Evolutionary conservation across 495 filamentous ascomycete genomes (phyloP).

Genomic region (Penicillium atrosanguineum): DNA sequence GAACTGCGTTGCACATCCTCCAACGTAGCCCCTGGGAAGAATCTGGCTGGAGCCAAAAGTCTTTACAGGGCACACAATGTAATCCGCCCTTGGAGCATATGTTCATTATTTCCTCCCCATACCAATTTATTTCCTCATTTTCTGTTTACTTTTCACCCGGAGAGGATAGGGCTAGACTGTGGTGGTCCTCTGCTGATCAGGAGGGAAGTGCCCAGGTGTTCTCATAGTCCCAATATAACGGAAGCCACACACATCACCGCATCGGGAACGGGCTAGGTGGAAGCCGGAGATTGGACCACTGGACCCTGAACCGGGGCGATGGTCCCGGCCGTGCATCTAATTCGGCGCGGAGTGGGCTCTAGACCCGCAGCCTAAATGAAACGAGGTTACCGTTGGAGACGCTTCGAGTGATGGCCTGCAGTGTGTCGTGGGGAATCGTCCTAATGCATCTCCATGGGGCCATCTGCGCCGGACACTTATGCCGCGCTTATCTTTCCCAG

Average conservation of each 20-base stretch:
- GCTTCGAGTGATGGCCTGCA: background rate
- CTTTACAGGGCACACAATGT: slow-evolving; percentile 4
- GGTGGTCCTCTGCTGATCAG: background rate
- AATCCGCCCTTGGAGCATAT: background rate
- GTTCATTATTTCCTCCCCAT: slow-evolving; percentile 4
- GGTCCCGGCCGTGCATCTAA: background rate
- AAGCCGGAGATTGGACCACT: background rate
- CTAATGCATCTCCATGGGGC: background rate
- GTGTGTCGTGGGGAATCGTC: background rate
- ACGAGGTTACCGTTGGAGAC: background rate
- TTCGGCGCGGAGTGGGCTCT: background rate
- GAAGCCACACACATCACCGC: background rate
- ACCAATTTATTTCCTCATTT: slow-evolving; percentile 3
- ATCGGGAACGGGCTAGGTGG: background rate
- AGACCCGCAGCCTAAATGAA: slow-evolving; percentile 5
- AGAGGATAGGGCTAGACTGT: background rate
- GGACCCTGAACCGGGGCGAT: slow-evolving; percentile 4
- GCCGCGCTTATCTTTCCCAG: background rate
- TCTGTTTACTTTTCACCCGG: background rate
- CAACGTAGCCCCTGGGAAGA: background rate
- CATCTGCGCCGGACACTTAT: background rate
- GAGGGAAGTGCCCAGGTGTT: too few relatives aligned
- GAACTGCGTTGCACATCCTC: background rate
- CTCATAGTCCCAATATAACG: too few relatives aligned
- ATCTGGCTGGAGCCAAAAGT: slow-evolving; percentile 1